Evolutionary conservation across 257 asterid species (phyloP).

Genomic region (Euphrasia confusa): DNA sequence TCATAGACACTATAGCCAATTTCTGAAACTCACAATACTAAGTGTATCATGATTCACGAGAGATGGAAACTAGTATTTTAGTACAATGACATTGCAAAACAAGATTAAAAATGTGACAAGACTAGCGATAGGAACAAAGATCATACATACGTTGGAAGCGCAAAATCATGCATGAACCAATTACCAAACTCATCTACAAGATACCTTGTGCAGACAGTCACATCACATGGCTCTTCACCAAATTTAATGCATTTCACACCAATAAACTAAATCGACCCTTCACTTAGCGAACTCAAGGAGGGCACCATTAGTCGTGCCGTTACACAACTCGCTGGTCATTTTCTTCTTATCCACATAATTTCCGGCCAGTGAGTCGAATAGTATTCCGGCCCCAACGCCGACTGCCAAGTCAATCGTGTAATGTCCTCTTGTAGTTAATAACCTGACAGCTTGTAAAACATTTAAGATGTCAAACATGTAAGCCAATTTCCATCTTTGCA

Average conservation of each 20-base stretch:
- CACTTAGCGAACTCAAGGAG: neutral
- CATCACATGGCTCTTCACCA: neutral
- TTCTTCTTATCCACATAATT: slow-evolving; percentile 54
- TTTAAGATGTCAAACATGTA: slow-evolving; percentile 59
- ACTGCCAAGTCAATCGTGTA: slow-evolving; percentile 87
- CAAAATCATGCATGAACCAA: neutral
- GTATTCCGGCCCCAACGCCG: slow-evolving; percentile 78
- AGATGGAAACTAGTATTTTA: neutral
- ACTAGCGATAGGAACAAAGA: neutral
- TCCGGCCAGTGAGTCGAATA: slow-evolving; percentile 78
- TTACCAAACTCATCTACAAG: neutral
- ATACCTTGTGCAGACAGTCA: neutral
- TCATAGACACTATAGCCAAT: neutral
- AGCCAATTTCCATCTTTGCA: slow-evolving; percentile 71
- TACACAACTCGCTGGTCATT: slow-evolving; percentile 12
- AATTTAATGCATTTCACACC: neutral
- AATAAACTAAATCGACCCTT: neutral
- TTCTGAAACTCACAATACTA: too few relatives aligned
- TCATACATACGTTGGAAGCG: neutral
- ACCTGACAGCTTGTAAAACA: slow-evolving; percentile 64
- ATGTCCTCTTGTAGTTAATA: slow-evolving; percentile 86
- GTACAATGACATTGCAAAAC: neutral
- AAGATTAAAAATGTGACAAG: neutral
- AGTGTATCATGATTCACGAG: neutral
- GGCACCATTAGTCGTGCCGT: slow-evolving; percentile 21